These are phyloP conservation scores for Tuber indicum DNA, from an alignment of 495 filamentous ascomycete species.

Conservation along the genomic window DNA sequence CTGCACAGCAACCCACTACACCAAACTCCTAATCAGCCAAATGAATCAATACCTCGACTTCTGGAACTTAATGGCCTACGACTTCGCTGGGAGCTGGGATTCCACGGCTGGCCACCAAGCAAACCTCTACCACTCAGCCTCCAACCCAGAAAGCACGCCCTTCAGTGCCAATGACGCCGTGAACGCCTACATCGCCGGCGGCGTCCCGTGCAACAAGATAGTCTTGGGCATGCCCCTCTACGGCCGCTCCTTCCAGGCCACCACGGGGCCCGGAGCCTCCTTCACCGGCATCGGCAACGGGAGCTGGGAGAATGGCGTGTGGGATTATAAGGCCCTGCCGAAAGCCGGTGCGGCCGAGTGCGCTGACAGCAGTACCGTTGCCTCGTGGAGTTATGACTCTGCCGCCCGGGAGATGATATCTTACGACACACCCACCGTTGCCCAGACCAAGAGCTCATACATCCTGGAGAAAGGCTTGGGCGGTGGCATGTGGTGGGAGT, in stretches of 20 bases:
- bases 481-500: conserved; percentile 90
- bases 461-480: conserved; percentile 59
- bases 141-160: conserved; percentile 56
- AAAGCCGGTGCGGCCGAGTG: conserved; percentile 47
- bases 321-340: conserved; percentile 65
- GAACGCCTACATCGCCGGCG: conserved; percentile 57
- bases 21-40: conserved; percentile 55
- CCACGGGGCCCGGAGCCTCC: conserved; percentile 59
- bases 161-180: conserved; percentile 65
- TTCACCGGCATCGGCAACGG: conserved; percentile 63
- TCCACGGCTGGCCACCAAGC: conserved; percentile 62
- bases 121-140: conserved; percentile 57
- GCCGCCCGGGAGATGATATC: conserved; percentile 57
- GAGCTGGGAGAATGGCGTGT: conserved; percentile 69
- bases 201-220: conserved; percentile 62
- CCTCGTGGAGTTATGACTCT: conserved; percentile 66
- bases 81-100: conserved; percentile 69
- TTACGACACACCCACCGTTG: conserved; percentile 64
- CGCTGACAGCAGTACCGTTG: conserved; percentile 50
- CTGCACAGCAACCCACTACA: conserved; percentile 55
- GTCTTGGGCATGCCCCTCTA: conserved; percentile 81
- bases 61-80: conserved; percentile 80
- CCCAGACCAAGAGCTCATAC: conserved; percentile 58
- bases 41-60: conserved; percentile 77
- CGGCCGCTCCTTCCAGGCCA: conserved; percentile 69